These are phyloP conservation scores for Penicillium pulvis DNA, from an alignment of 495 filamentous ascomycete species.

Conservation along the genomic window DNA sequence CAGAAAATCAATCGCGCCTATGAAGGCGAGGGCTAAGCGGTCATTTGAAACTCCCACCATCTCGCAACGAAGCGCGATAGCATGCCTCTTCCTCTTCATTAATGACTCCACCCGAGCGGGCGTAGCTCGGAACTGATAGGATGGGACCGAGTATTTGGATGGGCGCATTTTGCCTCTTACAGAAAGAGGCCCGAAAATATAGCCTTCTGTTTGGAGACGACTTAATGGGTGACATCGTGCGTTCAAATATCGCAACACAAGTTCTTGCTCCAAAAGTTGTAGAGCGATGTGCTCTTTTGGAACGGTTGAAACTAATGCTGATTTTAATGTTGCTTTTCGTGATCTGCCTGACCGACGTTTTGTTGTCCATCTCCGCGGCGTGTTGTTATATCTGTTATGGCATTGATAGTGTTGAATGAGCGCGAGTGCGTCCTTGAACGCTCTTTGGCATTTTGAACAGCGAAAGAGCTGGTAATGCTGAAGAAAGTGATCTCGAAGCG, in stretches of 20 bases:
- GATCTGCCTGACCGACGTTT: too few species aligned
- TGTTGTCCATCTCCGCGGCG: too few species aligned
- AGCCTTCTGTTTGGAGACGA: constrained; percentile 14
- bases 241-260: constrained; percentile 6
- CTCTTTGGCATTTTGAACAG: too few species aligned
- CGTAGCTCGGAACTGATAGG: constrained; percentile 1
- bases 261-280: background rate
- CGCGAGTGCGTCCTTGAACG: too few species aligned
- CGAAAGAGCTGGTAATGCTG: too few species aligned
- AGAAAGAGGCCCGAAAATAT: background rate
- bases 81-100: constrained; percentile 7
- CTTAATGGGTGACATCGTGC: constrained; percentile 7
- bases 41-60: constrained; percentile 23
- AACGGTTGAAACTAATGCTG: too few species aligned
- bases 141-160: too few species aligned
- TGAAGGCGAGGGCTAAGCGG: constrained; percentile 17
- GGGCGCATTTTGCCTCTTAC: background rate
- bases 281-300: background rate
- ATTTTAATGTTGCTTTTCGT: too few species aligned
- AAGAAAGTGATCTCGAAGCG: too few species aligned
- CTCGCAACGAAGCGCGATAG: constrained; percentile 31
- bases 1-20: constrained; percentile 39
- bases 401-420: too few species aligned
- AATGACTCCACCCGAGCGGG: background rate
- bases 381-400: too few species aligned